Conservation (phyloP, 2,329 filamentous ascomycete species). For the Fusarium lyarnte region DNA sequence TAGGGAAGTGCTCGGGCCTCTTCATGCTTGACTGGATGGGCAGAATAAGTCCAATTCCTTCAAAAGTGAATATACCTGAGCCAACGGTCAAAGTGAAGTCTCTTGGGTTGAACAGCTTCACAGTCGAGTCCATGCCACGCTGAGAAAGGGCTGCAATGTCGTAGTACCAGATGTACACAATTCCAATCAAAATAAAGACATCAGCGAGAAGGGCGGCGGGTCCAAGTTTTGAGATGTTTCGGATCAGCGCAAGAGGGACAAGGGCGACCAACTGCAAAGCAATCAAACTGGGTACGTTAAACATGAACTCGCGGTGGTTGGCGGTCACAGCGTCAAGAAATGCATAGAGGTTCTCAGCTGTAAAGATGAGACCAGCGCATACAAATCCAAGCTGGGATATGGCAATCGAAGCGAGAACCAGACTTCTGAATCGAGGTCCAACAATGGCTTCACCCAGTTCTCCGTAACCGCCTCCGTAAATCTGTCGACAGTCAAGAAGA, state of each 20-base stretch:
- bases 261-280: slow-evolving; percentile 71
- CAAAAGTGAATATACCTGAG: slow-evolving; percentile 80
- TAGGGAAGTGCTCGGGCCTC: slow-evolving; percentile 72
- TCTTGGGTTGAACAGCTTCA: slow-evolving; percentile 75
- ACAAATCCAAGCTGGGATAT: slow-evolving; percentile 83
- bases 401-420: slow-evolving; percentile 76
- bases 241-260: slow-evolving; percentile 74
- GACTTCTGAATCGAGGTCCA: slow-evolving; percentile 68
- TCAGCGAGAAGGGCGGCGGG: slow-evolving; percentile 75
- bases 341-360: slow-evolving; percentile 76
- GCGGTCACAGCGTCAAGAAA: slow-evolving; percentile 71
- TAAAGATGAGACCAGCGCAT: slow-evolving; percentile 80
- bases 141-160: slow-evolving; percentile 67
- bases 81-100: slow-evolving; percentile 77
- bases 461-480: slow-evolving; percentile 76
- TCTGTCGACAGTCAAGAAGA: slow-evolving; percentile 71
- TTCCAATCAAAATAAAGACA: slow-evolving; percentile 75
- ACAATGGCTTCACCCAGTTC: slow-evolving; percentile 75
- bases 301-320: slow-evolving; percentile 60
- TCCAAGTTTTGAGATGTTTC: slow-evolving; percentile 79
- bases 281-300: slow-evolving; percentile 66
- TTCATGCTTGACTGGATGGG: slow-evolving; percentile 82
- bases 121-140: slow-evolving; percentile 66
- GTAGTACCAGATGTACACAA: slow-evolving; percentile 78
- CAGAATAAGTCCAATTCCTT: slow-evolving; percentile 79